Percentiles rank a stretch among this genome's conserved stretches.
phyloP scores from a whole-genome alignment of 148 eudicot species.

The Rhododendron ferrugineum region DNA sequence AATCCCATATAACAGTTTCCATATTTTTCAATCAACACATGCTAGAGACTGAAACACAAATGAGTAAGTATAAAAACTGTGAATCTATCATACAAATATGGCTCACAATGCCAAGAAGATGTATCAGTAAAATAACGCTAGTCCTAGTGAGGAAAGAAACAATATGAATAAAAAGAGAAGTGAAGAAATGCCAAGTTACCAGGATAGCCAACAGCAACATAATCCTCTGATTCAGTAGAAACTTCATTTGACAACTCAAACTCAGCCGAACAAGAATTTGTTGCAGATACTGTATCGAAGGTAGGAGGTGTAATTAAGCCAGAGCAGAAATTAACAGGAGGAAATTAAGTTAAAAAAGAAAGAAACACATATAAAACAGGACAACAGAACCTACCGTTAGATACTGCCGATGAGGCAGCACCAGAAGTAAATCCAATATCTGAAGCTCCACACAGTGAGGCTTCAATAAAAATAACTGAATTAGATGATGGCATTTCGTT shows the following conservation, averaged over 20 bases:
- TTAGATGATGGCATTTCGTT: background rate
- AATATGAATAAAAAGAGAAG: background rate
- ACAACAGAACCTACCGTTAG: background rate
- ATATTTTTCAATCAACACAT: background rate
- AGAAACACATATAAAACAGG: background rate
- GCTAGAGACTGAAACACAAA: background rate
- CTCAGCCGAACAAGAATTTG: constrained; percentile 1
- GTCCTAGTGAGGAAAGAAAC: background rate
- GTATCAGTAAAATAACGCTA: too few species aligned
- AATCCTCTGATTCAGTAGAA: background rate
- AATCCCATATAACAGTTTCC: background rate
- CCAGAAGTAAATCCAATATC: background rate
- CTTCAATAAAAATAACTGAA: background rate
- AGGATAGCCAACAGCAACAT: background rate
- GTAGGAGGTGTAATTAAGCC: background rate
- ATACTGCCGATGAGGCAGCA: constrained; percentile 4
- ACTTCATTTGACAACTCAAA: background rate
- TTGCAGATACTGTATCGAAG: background rate
- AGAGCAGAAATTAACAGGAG: background rate
- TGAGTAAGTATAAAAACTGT: background rate
- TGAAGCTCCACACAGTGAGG: background rate
- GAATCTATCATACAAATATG: background rate
- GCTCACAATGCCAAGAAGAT: background rate
- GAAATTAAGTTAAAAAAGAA: background rate
- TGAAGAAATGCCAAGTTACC: background rate